phyloP scores from a whole-genome alignment of 176 grass and related monocot genomes.

The Carex scoparia region DNA sequence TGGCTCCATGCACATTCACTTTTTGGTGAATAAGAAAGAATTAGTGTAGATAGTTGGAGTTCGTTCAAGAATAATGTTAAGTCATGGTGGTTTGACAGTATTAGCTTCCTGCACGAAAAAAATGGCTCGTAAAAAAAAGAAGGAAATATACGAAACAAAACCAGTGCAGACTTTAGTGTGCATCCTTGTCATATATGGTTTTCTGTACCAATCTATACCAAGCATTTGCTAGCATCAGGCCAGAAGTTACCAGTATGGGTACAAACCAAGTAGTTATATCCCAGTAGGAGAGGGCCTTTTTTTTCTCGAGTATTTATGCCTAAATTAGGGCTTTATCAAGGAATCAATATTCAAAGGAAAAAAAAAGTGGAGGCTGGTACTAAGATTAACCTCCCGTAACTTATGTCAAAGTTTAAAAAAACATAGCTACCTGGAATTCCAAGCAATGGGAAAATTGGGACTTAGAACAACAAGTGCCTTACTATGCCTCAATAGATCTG shows the following conservation, averaged over 20 bases:
- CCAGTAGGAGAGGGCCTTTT: background rate
- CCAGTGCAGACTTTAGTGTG: background rate
- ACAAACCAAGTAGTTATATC: background rate
- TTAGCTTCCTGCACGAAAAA: conserved; percentile 43
- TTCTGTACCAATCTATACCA: background rate
- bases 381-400: background rate
- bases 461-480: conserved; percentile 70
- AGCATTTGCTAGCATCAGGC: background rate
- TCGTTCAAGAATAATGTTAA: conserved; percentile 43
- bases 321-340: background rate
- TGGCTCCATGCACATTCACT: conserved; percentile 63
- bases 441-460: conserved; percentile 56
- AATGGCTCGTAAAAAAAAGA: background rate
- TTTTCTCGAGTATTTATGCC: background rate
- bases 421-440: conserved; percentile 62
- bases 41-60: conserved; percentile 46
- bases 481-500: conserved; percentile 46
- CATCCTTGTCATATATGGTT: background rate
- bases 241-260: background rate
- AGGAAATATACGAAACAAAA: background rate
- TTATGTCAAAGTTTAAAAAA: background rate
- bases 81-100: conserved; percentile 35
- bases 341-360: background rate
- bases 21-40: conserved; percentile 57
- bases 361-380: background rate